Percentiles rank a stretch among this genome's conserved stretches.
Conservation (phyloP, 345 rosid species). For the Anastatica hierochuntica region DNA sequence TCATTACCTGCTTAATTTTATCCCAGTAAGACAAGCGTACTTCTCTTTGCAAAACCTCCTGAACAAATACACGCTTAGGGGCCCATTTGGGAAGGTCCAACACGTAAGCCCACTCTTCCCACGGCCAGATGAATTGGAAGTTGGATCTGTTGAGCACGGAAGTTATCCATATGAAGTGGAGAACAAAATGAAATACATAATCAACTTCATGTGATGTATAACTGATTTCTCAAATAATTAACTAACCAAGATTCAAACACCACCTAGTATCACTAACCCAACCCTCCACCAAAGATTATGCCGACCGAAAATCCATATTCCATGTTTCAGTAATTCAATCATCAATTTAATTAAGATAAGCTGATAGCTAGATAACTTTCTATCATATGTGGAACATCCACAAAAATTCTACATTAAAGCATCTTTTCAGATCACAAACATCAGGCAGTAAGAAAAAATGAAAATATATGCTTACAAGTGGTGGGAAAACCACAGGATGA, state of each 20-base stretch:
- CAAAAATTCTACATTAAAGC: background rate
- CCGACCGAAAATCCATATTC: background rate
- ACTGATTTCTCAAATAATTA: background rate
- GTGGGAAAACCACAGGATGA: conserved; percentile 98
- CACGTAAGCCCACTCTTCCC: conserved; percentile 99
- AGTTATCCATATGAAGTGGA: background rate
- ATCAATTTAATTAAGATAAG: background rate
- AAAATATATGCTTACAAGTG: conserved; percentile 61
- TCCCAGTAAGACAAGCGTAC: conserved; percentile 97
- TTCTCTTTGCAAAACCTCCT: conserved; percentile 97
- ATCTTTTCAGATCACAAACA: background rate
- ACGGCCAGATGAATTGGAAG: conserved; percentile 98
- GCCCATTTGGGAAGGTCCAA: conserved; percentile 97
- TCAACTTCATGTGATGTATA: conserved; percentile 3
- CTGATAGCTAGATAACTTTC: background rate
- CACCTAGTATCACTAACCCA: background rate
- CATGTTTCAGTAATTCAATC: background rate
- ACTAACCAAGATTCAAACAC: background rate
- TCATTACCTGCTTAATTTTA: conserved; percentile 84
- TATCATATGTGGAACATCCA: background rate
- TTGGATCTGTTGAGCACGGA: conserved; percentile 58
- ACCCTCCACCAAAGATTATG: background rate
- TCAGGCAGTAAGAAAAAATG: background rate
- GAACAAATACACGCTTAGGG: conserved; percentile 94
- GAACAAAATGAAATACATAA: background rate